phyloP scores from a whole-genome alignment of 306 rosid species.

The Casuarina equisetifolia region DNA sequence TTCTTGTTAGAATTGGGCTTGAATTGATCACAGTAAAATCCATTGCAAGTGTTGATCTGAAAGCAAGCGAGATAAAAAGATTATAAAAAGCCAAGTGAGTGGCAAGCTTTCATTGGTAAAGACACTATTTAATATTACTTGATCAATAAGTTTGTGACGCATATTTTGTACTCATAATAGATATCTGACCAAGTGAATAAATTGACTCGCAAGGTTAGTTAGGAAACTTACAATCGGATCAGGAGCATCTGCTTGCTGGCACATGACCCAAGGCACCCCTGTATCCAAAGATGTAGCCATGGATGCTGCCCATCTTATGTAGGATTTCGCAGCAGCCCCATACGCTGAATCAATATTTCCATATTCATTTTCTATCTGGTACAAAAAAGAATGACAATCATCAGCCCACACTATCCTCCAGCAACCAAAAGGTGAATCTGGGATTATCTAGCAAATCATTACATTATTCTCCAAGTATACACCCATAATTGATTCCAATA shows the following conservation, averaged over 20 bases:
- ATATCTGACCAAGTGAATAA: background rate
- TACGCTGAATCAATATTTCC: conserved; percentile 50
- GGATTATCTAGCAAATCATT: background rate
- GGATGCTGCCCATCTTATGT: conserved; percentile 80
- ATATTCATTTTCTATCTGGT: conserved; percentile 89
- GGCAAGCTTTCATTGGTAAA: conserved; percentile 1
- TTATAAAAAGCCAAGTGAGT: conserved; percentile 1
- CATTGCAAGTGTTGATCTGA: conserved; percentile 92
- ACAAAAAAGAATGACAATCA: conserved; percentile 5
- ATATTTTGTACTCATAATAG: background rate
- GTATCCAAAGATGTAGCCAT: conserved; percentile 88
- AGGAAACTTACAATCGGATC: conserved; percentile 75
- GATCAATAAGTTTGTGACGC: background rate
- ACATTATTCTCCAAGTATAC: background rate
- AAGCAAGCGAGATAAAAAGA: conserved; percentile 18
- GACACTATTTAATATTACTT: conserved; percentile 12
- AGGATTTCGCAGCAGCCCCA: conserved; percentile 73
- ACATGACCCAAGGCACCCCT: conserved; percentile 99
- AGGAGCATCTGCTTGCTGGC: conserved; percentile 90
- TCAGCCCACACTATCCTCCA: background rate
- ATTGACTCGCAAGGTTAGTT: background rate
- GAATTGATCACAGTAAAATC: conserved; percentile 88
- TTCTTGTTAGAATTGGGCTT: conserved; percentile 67
- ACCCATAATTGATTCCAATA: background rate
- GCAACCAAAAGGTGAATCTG: background rate